Conservation (phyloP, 768 basidiomycete species). For the Suillus luteus region DNA sequence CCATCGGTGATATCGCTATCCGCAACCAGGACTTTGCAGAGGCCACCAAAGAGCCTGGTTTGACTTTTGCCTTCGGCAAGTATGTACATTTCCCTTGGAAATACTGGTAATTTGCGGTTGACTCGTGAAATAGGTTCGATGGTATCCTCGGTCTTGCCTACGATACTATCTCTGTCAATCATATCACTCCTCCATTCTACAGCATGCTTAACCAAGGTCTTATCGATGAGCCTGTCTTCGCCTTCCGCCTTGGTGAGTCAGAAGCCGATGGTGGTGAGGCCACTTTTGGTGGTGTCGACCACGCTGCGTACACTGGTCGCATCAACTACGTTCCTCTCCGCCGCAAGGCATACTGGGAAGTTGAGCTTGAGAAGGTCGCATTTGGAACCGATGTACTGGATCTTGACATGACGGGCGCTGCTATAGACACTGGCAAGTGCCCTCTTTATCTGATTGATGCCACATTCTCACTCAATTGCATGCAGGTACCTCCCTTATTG, state of each 20-base stretch:
- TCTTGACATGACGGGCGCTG: conserved; percentile 91
- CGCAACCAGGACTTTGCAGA: conserved; percentile 87
- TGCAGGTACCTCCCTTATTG: conserved; percentile 89
- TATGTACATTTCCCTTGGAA: conserved; percentile 39
- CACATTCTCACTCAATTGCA: conserved; percentile 10
- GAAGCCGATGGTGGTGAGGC: conserved; percentile 91
- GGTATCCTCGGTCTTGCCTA: conserved; percentile 94
- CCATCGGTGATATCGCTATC: conserved; percentile 82
- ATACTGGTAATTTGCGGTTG: not conserved
- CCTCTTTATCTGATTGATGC: conserved; percentile 7
- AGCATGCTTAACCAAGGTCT: conserved; percentile 83
- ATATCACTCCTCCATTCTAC: conserved; percentile 93
- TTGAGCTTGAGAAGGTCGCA: conserved; percentile 82
- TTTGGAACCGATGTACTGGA: conserved; percentile 90
- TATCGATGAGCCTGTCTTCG: conserved; percentile 84
- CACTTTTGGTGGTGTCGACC: conserved; percentile 89
- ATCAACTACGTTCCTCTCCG: conserved; percentile 88
- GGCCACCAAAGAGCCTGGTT: conserved; percentile 93
- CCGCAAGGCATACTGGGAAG: conserved; percentile 98
- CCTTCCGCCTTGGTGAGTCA: conserved; percentile 88
- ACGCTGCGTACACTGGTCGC: conserved; percentile 72
- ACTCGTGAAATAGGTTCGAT: conserved; percentile 66
- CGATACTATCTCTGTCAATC: conserved; percentile 94
- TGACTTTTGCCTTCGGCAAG: conserved; percentile 97
- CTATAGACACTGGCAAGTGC: conserved; percentile 80